These are phyloP conservation scores for Austropuccinia psidii DNA, from an alignment of 1,284 basidiomycete species.

Conservation along the genomic window DNA sequence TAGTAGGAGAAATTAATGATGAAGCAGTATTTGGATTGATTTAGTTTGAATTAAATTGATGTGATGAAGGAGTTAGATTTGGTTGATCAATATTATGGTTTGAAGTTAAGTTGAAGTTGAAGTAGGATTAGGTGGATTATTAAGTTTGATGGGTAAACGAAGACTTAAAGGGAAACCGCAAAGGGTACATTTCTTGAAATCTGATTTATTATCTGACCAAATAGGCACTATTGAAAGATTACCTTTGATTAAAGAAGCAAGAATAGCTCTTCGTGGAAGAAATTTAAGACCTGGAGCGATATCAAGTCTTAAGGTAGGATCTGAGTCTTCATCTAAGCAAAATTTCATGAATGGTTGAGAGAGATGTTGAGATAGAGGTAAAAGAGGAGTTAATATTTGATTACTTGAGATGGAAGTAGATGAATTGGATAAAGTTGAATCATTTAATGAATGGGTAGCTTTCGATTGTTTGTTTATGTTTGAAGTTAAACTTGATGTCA, in stretches of 20 bases:
- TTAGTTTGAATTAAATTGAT: too few relatives aligned
- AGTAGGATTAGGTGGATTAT: too few relatives aligned
- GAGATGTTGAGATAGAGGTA: conserved; percentile 46
- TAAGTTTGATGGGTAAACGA: neutral
- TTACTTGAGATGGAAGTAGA: conserved; percentile 51
- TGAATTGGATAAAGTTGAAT: neutral
- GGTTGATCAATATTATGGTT: too few relatives aligned
- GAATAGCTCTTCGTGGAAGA: conserved; percentile 78
- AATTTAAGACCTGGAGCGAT: conserved; percentile 89
- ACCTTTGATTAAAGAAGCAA: conserved; percentile 75
- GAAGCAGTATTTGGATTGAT: too few relatives aligned
- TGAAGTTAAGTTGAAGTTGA: too few relatives aligned
- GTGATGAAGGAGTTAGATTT: neutral
- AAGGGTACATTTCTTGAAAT: conserved; percentile 43
- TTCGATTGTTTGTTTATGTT: neutral
- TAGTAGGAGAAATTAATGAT: conserved; percentile 29
- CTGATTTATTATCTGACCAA: conserved; percentile 44
- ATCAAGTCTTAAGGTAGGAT: conserved; percentile 84
- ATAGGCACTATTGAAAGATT: conserved; percentile 88
- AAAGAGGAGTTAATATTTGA: conserved; percentile 60
- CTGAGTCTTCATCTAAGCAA: conserved; percentile 78
- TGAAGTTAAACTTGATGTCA: too few relatives aligned
- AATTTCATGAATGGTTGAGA: conserved; percentile 77
- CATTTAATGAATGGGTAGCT: conserved; percentile 10
- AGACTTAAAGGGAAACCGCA: conserved; percentile 40